Base-by-base conservation (phyloP, 768 basidiomycete genomes). In the Candolleomyces efflorescens region DNA sequence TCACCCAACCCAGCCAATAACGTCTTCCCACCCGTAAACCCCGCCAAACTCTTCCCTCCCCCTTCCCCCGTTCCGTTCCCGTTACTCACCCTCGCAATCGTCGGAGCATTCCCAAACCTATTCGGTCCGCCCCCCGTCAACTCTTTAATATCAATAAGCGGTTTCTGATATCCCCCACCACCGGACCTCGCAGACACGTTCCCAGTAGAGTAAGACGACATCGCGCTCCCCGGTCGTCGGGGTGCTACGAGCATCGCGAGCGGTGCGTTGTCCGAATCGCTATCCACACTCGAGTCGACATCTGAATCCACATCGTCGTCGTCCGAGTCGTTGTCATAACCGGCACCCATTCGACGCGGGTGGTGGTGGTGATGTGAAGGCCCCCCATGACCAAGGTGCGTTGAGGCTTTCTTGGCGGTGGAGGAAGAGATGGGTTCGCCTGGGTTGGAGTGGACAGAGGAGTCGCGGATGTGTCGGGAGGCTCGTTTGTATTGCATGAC, bases 221-320 rank as follows among this genome's bases (percentile, higher is more conserved):
- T 68, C 17, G 86, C 77, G 61, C 85, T 88, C 17, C 86, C 87
- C 15, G 89, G 88, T 37, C 90, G 78, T 49, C 75, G 79, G 11
- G 89, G 88, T 0, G 76, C 75, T 6, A 88, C 71, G 37, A 90
- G 74, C 1, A 73, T 76, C 0, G 86, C 84, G 37, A 92, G 76
- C 12, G 89, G 90, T 1, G 83, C 80, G 58, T 87, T 83, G 23
- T 78, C 81, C 36, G 75, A 69, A 53, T 68, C 66, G 5, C 69
- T 70, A 18, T 68, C 68, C 43, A 15, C 46, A 24, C 32, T 32
- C 32, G 32, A 32, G 32, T 32, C 32, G n/a, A n/a, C n/a, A 12
- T 27, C 18, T 15, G 20, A 49, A 12, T 27, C 18, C 7, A 5
- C 18, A 49, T 49, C 18, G 18, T 11, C 4, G 48, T 49, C 24